Evolutionary conservation across 2,329 filamentous ascomycete genomes (phyloP), one percentile per base, ranked within the genome.

Genomic region (Colletotrichum navitas): DNA sequence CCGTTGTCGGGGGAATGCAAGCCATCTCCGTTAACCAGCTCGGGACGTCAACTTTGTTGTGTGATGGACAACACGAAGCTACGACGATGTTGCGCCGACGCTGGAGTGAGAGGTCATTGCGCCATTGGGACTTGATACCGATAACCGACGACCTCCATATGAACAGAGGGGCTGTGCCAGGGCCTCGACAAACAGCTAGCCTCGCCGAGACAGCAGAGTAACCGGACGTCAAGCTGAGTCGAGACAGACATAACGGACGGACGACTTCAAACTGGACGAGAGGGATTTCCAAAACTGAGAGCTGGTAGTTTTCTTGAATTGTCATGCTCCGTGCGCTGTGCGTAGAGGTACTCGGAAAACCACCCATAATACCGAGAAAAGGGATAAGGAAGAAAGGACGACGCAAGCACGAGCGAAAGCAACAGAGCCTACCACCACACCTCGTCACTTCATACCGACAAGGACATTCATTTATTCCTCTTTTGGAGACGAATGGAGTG

Each of bases 1-100:
- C 55, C 60, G 60, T 59, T 65, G 51, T 56, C 39, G 52, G 51
- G 58, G 52, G 29, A 47, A 68, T 68, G 52, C 29, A 49, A 29
- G 10, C 21, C 51, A 18, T 47, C 41, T 43, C 61, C 16, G 43
- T 43, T 21, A n/a, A 24, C 16, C 41, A 34, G 41, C 16, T 51
- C 36, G 43, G 36, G 29, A 51, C 66, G 39, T 34, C 34, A 32
- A 43, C 24, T 43, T 39, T 18, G 43, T n/a, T n/a, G 34, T 32
- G 43, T 29, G 36, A 54, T 26, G 26, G 49, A 54, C 29, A 52
- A 26, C 24, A 29, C 49, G 51, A 51, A 55, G 26, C 62, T 56
- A 24, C n/a, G 36, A 51, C 36, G 65, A 43, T 34, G 47, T 32
- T 52, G 54, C 34, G 43, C 43, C 24, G 63, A 60, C 14, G n/a